phyloP scores from a whole-genome alignment of 306 rosid genomes.

The Castanopsis chinensis region DNA sequence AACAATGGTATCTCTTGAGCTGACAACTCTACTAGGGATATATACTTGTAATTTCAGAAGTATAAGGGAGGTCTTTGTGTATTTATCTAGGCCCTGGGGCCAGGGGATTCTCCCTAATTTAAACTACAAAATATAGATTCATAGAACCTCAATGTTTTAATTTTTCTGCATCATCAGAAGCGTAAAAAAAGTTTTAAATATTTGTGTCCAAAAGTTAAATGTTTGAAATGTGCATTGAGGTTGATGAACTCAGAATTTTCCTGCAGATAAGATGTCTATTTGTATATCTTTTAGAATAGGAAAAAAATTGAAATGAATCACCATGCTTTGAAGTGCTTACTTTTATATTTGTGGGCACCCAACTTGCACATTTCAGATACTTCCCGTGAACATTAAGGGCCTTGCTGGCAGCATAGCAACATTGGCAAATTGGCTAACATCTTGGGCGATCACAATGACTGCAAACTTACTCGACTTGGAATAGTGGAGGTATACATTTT shows the following conservation, averaged over 20 bases:
- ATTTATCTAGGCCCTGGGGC: not conserved
- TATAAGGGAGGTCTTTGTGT: not conserved
- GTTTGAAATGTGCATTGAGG: not conserved
- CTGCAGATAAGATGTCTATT: not conserved
- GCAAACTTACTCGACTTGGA: constrained; percentile 81
- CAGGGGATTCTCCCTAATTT: not conserved
- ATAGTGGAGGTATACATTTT: constrained; percentile 52
- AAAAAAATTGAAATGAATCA: not conserved
- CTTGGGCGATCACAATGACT: constrained; percentile 66
- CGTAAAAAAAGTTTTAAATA: not conserved
- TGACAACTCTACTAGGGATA: not conserved
- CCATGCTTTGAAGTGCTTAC: not conserved
- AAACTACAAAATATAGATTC: not conserved
- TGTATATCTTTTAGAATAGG: not conserved
- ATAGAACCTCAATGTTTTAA: not conserved
- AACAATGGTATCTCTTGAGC: not conserved
- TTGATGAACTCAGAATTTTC: not conserved
- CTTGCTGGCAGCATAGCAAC: constrained; percentile 82
- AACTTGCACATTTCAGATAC: constrained; percentile 48
- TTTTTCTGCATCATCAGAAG: not conserved
- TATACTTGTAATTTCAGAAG: not conserved
- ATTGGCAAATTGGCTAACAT: constrained; percentile 58
- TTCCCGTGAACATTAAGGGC: constrained; percentile 74
- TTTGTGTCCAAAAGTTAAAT: not conserved
- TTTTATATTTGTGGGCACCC: not conserved